A percentile compares a stretch with the other conserved stretches of the same genome.
phyloP scores from a whole-genome alignment of 495 filamentous ascomycete species.

The Tuber brumale region DNA sequence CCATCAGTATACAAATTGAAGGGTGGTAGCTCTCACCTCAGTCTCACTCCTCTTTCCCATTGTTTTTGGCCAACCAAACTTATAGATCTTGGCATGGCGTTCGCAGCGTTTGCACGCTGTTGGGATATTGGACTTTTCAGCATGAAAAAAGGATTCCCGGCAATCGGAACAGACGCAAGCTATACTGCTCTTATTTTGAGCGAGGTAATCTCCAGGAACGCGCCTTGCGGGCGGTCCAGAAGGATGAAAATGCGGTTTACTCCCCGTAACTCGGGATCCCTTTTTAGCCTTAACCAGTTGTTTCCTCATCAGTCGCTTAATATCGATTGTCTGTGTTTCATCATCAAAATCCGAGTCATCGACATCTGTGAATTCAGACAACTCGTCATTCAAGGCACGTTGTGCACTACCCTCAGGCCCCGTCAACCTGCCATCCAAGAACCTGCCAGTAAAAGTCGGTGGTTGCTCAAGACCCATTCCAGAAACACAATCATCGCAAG shows the following conservation, averaged over 20 bases:
- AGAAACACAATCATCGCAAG: background rate
- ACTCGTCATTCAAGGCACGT: constrained; percentile 4
- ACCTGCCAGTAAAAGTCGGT: background rate
- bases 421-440: background rate
- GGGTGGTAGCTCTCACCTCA: constrained; percentile 48
- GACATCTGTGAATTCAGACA: background rate
- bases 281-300: background rate
- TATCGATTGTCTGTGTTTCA: constrained; percentile 4
- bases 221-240: constrained; percentile 45
- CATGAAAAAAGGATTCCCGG: constrained; percentile 71
- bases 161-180: constrained; percentile 65
- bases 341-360: constrained; percentile 13
- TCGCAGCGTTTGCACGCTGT: constrained; percentile 86
- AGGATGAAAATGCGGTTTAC: constrained; percentile 1
- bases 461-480: background rate
- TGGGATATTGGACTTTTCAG: constrained; percentile 76
- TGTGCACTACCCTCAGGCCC: background rate
- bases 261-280: background rate
- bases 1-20: background rate
- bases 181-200: constrained; percentile 45
- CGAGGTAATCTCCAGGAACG: constrained; percentile 71
- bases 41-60: constrained; percentile 66
- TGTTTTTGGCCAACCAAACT: constrained; percentile 92
- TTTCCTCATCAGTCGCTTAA: background rate
- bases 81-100: constrained; percentile 90